These are phyloP conservation scores for Solanum peruvianum DNA, from an alignment of 257 asterid species.

Conservation along the genomic window DNA sequence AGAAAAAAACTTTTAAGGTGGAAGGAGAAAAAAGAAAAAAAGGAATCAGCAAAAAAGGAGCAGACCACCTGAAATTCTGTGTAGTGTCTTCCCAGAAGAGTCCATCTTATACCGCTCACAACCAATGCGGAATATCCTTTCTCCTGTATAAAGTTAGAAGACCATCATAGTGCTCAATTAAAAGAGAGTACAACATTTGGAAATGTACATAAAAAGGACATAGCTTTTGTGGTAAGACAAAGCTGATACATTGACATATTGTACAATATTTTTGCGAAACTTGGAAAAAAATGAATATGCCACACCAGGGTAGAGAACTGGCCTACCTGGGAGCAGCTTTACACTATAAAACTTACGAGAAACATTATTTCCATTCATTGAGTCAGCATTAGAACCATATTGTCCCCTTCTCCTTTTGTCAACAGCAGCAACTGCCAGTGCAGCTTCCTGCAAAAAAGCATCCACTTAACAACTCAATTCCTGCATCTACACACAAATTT, in stretches of 20 bases:
- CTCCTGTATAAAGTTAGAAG: slow-evolving; percentile 42
- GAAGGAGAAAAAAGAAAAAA: not conserved
- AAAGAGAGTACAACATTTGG: not conserved
- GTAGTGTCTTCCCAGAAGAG: slow-evolving; percentile 68
- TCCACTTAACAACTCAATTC: not conserved
- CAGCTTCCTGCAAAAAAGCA: slow-evolving; percentile 51
- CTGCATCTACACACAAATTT: not conserved
- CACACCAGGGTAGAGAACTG: slow-evolving; percentile 73
- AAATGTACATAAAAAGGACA: not conserved
- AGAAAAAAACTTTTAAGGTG: not conserved
- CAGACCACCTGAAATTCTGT: slow-evolving; percentile 64
- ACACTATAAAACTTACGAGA: slow-evolving; percentile 78
- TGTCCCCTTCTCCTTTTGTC: slow-evolving; percentile 50
- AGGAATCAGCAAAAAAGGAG: slow-evolving; percentile 1
- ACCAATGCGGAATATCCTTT: slow-evolving; percentile 82
- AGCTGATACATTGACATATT: not conserved
- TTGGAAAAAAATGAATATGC: slow-evolving; percentile 14
- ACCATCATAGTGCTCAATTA: slow-evolving; percentile 1
- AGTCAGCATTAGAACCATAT: slow-evolving; percentile 25
- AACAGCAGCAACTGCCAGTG: slow-evolving; percentile 70
- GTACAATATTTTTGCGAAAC: not conserved
- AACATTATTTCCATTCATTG: slow-evolving; percentile 50
- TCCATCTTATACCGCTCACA: slow-evolving; percentile 94
- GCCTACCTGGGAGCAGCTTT: slow-evolving; percentile 68
- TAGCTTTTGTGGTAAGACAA: not conserved